These are phyloP conservation scores for Aureobasidium lini DNA, from an alignment of 2,329 filamentous ascomycete genomes.

Conservation along the genomic window DNA sequence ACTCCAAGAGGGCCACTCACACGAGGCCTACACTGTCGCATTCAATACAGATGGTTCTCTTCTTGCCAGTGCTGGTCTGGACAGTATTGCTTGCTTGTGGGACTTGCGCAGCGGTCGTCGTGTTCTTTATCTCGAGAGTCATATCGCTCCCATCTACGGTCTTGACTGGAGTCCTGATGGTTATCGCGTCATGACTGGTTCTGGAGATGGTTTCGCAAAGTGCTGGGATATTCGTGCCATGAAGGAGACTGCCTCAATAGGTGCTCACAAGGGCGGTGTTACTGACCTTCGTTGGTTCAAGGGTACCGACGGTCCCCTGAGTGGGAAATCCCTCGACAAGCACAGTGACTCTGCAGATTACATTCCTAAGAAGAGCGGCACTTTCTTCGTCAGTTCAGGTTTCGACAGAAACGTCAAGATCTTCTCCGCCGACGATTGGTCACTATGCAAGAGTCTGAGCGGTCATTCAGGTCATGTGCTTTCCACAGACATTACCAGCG, in stretches of 20 bases:
- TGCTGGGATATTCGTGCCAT: constrained; percentile 97
- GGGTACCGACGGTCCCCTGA: constrained; percentile 65
- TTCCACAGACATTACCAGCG: constrained; percentile 77
- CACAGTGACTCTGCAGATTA: constrained; percentile 15
- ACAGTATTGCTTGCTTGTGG: constrained; percentile 94
- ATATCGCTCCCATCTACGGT: constrained; percentile 88
- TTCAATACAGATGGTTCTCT: constrained; percentile 91
- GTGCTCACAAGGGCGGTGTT: constrained; percentile 84
- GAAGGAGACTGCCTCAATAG: constrained; percentile 72
- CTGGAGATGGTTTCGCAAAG: constrained; percentile 91
- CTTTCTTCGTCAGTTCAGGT: constrained; percentile 82
- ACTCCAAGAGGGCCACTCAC: constrained; percentile 87
- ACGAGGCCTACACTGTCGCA: constrained; percentile 81
- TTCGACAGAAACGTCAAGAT: constrained; percentile 95
- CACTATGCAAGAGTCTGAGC: constrained; percentile 74
- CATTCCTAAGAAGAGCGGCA: constrained; percentile 74
- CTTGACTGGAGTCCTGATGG: constrained; percentile 90
- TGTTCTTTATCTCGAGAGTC: constrained; percentile 89
- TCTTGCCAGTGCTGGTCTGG: constrained; percentile 82
- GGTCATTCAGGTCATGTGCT: constrained; percentile 90
- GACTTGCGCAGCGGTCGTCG: constrained; percentile 87
- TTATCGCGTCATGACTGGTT: constrained; percentile 85
- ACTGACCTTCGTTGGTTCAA: constrained; percentile 93
- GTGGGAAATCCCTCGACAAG: not conserved
- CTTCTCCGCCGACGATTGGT: constrained; percentile 95